Percentiles rank a stretch among this genome's conserved stretches.
phyloP scores from a whole-genome alignment of 2,329 filamentous ascomycete species.

The Fusarium secorum region DNA sequence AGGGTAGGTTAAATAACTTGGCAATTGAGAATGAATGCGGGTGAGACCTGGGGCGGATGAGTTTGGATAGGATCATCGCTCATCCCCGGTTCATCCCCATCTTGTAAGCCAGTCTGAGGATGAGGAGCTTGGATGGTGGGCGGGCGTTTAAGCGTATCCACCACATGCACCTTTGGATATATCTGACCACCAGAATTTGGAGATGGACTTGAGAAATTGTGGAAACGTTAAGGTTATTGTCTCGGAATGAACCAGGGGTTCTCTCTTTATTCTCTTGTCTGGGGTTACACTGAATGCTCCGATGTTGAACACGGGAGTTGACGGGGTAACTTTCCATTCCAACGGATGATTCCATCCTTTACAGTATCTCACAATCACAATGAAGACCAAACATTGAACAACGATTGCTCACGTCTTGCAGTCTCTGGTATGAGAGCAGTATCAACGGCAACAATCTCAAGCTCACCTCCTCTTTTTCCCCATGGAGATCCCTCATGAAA shows the following conservation, averaged over 20 bases:
- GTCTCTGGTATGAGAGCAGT: background rate
- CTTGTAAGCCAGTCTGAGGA: background rate
- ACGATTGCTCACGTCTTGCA: fast-evolving
- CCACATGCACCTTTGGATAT: background rate
- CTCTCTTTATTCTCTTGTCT: background rate
- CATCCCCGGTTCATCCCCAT: constrained; percentile 16
- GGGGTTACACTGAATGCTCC: constrained; percentile 11
- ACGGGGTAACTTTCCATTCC: background rate
- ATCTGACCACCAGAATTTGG: constrained; percentile 4
- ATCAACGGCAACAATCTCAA: background rate
- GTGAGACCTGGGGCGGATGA: constrained; percentile 12
- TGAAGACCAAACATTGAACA: fast-evolving
- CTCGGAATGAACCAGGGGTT: constrained; percentile 5
- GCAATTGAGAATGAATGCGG: background rate
- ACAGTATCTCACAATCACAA: background rate
- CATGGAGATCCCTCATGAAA: background rate
- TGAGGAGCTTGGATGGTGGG: background rate
- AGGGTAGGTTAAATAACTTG: constrained; percentile 15
- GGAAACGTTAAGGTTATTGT: constrained; percentile 11
- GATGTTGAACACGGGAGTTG: background rate
- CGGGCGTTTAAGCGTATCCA: constrained; percentile 8
- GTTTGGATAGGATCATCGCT: constrained; percentile 17
- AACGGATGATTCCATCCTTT: background rate
- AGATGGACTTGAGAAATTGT: background rate
- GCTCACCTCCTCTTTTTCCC: constrained; percentile 10